A percentile compares a stretch with the other conserved stretches of the same genome.
These are phyloP conservation scores for Cytospora paraplurivora DNA, from an alignment of 2,329 filamentous ascomycete genomes.

Conservation along the genomic window DNA sequence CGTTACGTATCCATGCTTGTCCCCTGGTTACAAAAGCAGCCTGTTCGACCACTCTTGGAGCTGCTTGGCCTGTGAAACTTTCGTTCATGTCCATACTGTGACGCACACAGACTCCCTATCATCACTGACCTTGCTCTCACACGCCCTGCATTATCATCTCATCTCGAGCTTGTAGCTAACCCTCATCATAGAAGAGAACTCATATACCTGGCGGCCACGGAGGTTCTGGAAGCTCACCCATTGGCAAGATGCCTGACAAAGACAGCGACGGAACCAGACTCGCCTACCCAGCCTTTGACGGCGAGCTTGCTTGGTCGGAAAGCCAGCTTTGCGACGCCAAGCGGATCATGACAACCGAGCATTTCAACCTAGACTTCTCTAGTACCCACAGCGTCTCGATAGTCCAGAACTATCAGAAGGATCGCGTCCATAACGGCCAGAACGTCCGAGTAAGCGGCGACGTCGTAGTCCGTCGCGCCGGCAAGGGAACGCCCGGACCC, in stretches of 20 bases:
- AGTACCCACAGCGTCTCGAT: slow-evolving; percentile 43
- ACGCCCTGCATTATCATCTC: neutral
- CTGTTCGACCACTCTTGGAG: neutral
- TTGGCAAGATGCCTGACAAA: slow-evolving; percentile 28
- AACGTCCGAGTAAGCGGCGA: slow-evolving; percentile 47
- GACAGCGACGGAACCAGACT: slow-evolving; percentile 30
- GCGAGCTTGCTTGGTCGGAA: slow-evolving; percentile 30
- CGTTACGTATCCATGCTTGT: neutral
- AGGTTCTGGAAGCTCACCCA: slow-evolving; percentile 5
- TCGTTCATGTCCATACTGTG: neutral
- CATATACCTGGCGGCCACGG: slow-evolving; percentile 15
- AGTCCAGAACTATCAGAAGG: slow-evolving; percentile 40
- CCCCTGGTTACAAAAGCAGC: neutral
- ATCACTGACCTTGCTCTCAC: neutral
- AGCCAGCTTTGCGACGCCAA: slow-evolving; percentile 31
- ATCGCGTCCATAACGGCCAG: slow-evolving; percentile 32
- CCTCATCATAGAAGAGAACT: slow-evolving; percentile 17
- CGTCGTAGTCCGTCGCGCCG: slow-evolving; percentile 46
- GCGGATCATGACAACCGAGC: slow-evolving; percentile 34
- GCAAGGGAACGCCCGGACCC: slow-evolving; percentile 39
- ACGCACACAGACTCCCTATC: neutral
- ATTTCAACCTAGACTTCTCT: slow-evolving; percentile 41
- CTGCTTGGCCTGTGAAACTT: neutral
- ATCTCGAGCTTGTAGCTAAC: slow-evolving; percentile 11
- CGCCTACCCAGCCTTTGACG: slow-evolving; percentile 35